Evolutionary conservation across 106 monocot species (phyloP).

Genomic region (Dendrobium chrysotoxum): DNA sequence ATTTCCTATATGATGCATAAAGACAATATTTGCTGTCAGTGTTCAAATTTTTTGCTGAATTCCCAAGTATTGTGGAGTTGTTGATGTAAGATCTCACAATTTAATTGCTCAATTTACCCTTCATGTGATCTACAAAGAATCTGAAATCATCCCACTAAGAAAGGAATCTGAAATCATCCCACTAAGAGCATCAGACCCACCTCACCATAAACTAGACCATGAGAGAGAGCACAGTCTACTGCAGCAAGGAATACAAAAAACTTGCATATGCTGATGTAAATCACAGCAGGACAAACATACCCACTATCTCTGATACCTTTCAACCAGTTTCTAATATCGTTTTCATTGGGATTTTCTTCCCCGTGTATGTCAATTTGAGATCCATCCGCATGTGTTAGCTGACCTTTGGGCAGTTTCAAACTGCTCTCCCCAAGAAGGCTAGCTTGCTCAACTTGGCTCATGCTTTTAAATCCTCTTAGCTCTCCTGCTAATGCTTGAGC

Average conservation of each 20-base stretch:
- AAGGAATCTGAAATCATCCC: no score
- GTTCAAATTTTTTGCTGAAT: neutral
- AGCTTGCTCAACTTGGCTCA: conserved; percentile 61
- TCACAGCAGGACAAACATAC: conserved; percentile 27
- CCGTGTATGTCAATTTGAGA: conserved; percentile 38
- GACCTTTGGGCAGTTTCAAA: conserved; percentile 47
- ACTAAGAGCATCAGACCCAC: neutral
- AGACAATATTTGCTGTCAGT: neutral
- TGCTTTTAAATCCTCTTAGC: conserved; percentile 71
- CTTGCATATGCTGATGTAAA: neutral
- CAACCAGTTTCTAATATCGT: conserved; percentile 85
- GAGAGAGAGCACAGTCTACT: neutral
- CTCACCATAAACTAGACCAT: neutral
- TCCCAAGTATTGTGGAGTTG: neutral
- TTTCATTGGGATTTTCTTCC: conserved; percentile 67
- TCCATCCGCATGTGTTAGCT: conserved; percentile 36
- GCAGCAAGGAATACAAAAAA: neutral
- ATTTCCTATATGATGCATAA: neutral
- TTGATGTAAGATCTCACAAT: neutral
- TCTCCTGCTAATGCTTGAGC: conserved; percentile 53
- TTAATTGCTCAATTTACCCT: neutral
- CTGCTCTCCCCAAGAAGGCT: conserved; percentile 79
- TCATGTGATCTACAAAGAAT: no score
- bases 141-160: no score
- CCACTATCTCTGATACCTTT: conserved; percentile 93